Evolutionary conservation across 345 rosid species (phyloP), one percentile per base, ranked within the genome.

Genomic region (Zanthoxylum bungeanum): DNA sequence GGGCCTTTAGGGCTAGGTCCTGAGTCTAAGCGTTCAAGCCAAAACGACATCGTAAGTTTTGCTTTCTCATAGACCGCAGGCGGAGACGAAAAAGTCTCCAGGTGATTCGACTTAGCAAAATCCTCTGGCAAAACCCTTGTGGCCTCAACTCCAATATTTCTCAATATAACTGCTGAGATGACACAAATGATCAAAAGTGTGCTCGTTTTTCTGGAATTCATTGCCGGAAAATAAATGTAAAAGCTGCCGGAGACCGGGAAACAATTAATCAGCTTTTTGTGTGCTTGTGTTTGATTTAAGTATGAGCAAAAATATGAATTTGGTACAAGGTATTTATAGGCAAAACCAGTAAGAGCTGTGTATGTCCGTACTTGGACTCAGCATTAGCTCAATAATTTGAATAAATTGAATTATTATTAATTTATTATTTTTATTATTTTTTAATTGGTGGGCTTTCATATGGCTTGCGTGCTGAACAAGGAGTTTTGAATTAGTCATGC

Each of bases 1-100:
- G 80, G 84, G 24, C 86, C 84, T 61, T 12, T 44, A 12, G 87
- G 81, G 51, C 84, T 83, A 40, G 87, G 84, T 40, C 84, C 87
- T 1, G 87, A 80, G 7, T 51, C 70, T 33, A 80, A 27, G 33
- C 73, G 74, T 24, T 71, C 58, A 22, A 83, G 69, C 84, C 80
- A 83, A 16, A 22, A 42, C 0, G 68, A 53, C 87, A 80, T 76
- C 22, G 78, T 64, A 64, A 64, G 71, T 69, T 60, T 75, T 0
- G 82, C 81, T 58, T 60, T 69, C 51, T 74, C 69, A 57, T 68
- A 82, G 2, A 77, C 74, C 5, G 64, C 21, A 10, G 81, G 44
- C 6, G 69, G 37, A 5, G 64, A 34, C 9, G 52, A 55, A 67
- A 60, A 73, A 2, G 77, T 36, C 9, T 67, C 71, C 0, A 73